Evolutionary conservation across 441 rosid genomes (phyloP), one percentile per base, ranked within the genome.

Genomic region (Adansonia madagascariensis): DNA sequence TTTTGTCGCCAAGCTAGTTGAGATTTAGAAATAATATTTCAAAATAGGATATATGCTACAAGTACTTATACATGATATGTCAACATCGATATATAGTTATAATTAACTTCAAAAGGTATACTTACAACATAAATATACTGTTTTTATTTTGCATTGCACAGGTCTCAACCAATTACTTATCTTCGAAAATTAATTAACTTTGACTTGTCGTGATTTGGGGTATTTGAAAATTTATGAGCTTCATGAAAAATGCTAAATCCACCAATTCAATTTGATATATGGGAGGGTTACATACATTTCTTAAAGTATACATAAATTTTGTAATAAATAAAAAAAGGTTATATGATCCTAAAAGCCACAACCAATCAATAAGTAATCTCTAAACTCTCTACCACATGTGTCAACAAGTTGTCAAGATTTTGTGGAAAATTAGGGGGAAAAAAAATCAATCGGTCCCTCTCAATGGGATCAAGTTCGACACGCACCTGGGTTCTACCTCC

Each of bases 401-500:
- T 35, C 17, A 35, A 17, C 39, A 41, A 73, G 7, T 18, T 43
- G 55, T 71, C 17, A 6, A 27, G 53, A 11, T 57, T 41, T 73
- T 2, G 8, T 18, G 53, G 35, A 27, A 27, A 27, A 27, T 27
- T 27, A 27, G 35, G 35, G 3, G 3, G 3, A 27, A 39, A 20
- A 20, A 68, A 8, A 50, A 31, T 53, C 9, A 52, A 52, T 4
- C 27, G 46, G 46, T 57, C 75, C 15, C 65, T 73, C 65, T 73
- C 64, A 56, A 7, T 56, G 41, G 17, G 20, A 17, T 57, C 75
- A 17, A 43, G 17, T 41, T 73, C 9, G 49, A 56, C 53, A 55
- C 65, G 22, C 75, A 56, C 53, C 50, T 50, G 4, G 49, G 39
- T 56, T 56, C 52, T 7, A 72, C 64, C 75, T 73, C 49, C 75